Evolutionary conservation across 2,329 filamentous ascomycete genomes (phyloP), one percentile per base, ranked within the genome.

Genomic region (Stachybotrys chlorohalonatus): DNA sequence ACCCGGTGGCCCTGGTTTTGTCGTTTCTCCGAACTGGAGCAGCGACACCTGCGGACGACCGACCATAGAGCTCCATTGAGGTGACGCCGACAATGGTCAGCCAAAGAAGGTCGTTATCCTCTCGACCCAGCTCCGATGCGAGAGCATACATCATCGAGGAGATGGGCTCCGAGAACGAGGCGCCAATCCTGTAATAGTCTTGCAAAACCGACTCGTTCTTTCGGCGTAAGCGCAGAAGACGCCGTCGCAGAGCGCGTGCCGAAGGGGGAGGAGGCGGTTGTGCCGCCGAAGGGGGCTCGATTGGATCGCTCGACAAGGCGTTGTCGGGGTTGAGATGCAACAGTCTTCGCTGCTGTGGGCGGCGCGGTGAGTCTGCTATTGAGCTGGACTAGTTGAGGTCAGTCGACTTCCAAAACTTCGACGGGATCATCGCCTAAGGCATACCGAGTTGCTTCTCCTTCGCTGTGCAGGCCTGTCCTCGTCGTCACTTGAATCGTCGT

Each of bases 21-120:
- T 80, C 85, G 59, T 73, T 84, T 58, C 71, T 70, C 46, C 78
- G 76, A 13, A 81, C 74, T 1, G 80, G 75, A 2, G 84, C 79
- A 16, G 88, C 86, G 32, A 94, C 79, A 30, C 90, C 90, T 11
- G 89, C 86, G 49, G 89, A 90, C 17, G 90, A 93, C 54, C 90
- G 85, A 15, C 92, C 92, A 60, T 94, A 95, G 1, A 96, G 80
- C 67, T 96, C 92, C 71, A 95, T 86, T 15, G 91, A 95, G n/a
- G 89, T 91, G 42, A 96, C 90, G 6, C 94, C 94, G 31, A 99
- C 90, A 64, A 97, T 96, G 6, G 91, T 85, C 56, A 96, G 80
- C 94, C 94, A 99, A 13, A 99, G 78, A 24, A 97, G 78, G 64
- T 99, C 92, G 64, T 97, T 99, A 69, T 97, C 93, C 76, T 97